Percentiles rank a stretch among this genome's conserved stretches.
These are phyloP conservation scores for Debaryomycetaceae sp. DNA, from an alignment of 1,139 yeast genomes.

Conservation along the genomic window DNA sequence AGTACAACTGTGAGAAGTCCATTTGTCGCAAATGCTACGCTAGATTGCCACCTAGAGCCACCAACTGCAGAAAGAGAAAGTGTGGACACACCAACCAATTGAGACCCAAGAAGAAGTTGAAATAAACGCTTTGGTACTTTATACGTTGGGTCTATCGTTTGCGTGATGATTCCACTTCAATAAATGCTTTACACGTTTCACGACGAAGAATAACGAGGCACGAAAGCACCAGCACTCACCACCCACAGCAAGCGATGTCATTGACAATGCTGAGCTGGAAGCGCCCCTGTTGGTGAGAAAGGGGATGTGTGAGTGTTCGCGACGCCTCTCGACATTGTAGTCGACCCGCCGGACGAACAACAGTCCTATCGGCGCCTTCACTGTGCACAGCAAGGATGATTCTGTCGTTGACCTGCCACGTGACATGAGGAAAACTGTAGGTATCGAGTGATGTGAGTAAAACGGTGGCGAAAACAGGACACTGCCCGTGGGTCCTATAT, in stretches of 20 bases:
- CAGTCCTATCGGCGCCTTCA: no score
- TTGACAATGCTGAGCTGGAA: no score
- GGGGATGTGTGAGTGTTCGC: no score
- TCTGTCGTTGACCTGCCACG: no score
- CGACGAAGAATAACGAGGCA: constrained; percentile 2
- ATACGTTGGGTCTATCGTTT: constrained; percentile 7
- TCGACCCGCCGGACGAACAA: no score
- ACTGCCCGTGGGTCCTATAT: no score
- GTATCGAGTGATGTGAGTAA: no score
- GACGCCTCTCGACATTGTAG: no score
- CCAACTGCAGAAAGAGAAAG: constrained; percentile 99
- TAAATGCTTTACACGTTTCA: constrained; percentile 9
- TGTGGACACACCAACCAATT: constrained; percentile 99
- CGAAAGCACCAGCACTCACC: neutral
- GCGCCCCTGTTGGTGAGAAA: no score
- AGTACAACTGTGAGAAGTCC: constrained; percentile 99
- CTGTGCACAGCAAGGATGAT: no score
- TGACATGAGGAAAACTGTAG: no score
- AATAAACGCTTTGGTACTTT: constrained; percentile 53
- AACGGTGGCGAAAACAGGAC: no score
- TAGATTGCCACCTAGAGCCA: constrained; percentile 99
- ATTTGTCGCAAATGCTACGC: constrained; percentile 99
- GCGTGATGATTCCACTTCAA: constrained; percentile 7
- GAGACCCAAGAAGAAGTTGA: constrained; percentile 99
- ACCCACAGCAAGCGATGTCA: constrained; percentile 1